Conservation (phyloP, 1,284 basidiomycete species). For the Sporisorium reilianum region DNA sequence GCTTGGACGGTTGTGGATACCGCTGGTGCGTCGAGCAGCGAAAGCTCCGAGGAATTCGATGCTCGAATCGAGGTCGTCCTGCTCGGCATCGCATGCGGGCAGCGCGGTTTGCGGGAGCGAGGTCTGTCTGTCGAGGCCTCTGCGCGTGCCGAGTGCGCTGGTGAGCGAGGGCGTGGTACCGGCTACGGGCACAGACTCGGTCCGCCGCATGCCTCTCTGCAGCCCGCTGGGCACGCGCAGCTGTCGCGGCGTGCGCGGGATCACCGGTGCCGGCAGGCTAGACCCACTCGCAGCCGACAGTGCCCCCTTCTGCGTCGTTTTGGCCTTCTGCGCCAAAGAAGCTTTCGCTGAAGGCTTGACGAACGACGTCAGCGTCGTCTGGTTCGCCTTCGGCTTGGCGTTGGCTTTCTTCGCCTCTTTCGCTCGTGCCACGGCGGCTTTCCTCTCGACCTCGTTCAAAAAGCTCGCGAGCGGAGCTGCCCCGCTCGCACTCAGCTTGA, state of each 20-base stretch:
- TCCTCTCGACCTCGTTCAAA: slow-evolving; percentile 12
- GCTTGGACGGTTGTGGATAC: not conserved
- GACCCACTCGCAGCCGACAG: not conserved
- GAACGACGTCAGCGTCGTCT: slow-evolving; percentile 18
- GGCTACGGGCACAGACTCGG: slow-evolving; percentile 20
- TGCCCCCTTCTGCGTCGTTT: not conserved
- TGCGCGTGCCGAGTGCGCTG: not conserved
- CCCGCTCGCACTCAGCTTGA: slow-evolving; percentile 25
- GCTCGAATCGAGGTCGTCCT: slow-evolving; percentile 20
- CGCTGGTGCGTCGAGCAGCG: not conserved
- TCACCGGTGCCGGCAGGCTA: not conserved
- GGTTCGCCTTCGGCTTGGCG: not conserved
- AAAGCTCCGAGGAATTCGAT: slow-evolving; percentile 36
- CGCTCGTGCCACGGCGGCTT: slow-evolving; percentile 3
- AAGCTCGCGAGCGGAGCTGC: not conserved
- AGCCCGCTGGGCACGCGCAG: slow-evolving; percentile 18
- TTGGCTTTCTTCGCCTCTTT: slow-evolving; percentile 7
- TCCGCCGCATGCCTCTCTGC: slow-evolving; percentile 16
- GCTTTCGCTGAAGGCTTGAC: slow-evolving; percentile 18
- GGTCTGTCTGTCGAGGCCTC: not conserved
- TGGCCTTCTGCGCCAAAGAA: slow-evolving; percentile 1
- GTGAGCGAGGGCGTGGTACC: not conserved
- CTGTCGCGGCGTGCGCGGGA: slow-evolving; percentile 16
- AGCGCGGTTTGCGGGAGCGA: slow-evolving; percentile 2
- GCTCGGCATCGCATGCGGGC: not conserved